Percentiles rank a stretch among this genome's conserved stretches.
Conservation (phyloP, 2,329 filamentous ascomycete genomes). For the Arthrobotrys conoides region DNA sequence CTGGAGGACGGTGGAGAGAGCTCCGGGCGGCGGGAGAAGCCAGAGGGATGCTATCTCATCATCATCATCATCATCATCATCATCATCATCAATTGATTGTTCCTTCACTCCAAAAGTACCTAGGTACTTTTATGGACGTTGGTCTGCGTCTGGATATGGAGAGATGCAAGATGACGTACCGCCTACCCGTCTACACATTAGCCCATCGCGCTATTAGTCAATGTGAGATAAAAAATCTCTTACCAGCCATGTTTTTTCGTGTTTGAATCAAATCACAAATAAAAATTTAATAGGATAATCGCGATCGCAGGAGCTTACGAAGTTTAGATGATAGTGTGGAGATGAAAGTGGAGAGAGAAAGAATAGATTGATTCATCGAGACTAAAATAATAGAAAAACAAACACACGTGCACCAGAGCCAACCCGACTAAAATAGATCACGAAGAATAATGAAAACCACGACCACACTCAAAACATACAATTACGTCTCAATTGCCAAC, state of each 20-base stretch:
- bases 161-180: conserved; percentile 35
- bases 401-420: conserved; percentile 1
- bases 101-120: too few species aligned
- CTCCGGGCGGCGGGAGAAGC: conserved; percentile 60
- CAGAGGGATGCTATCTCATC: conserved; percentile 62
- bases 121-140: too few species aligned
- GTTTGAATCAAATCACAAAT: background rate
- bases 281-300: too few species aligned
- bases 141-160: too few species aligned
- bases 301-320: background rate
- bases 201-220: conserved; percentile 8
- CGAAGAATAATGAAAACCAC: background rate
- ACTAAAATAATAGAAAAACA: background rate
- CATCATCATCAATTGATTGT: background rate
- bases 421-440: background rate
- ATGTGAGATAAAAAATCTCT: background rate
- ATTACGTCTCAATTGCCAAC: too few species aligned
- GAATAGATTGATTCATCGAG: background rate
- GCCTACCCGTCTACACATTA: conserved; percentile 23
- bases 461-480: background rate
- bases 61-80: background rate
- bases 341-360: background rate
- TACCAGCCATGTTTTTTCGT: conserved; percentile 24
- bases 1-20: conserved; percentile 40
- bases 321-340: too few species aligned